Conservation (phyloP, 1,139 yeast genomes). For the Blastobotrys buckinghamii region DNA sequence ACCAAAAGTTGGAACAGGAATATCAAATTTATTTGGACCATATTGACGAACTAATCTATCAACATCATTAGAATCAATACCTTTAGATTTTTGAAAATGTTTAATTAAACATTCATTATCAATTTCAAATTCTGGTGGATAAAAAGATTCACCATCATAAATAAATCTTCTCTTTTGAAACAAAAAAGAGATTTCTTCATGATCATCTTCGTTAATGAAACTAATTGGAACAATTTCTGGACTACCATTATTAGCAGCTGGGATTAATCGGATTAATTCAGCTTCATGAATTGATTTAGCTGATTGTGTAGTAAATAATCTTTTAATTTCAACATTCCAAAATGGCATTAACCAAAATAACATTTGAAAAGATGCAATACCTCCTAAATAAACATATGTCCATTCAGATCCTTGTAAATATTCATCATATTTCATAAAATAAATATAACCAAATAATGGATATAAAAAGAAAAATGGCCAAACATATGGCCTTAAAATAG, state of each 20-base stretch:
- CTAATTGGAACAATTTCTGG: conserved; percentile 69
- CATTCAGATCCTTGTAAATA: conserved; percentile 75
- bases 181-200: conserved; percentile 62
- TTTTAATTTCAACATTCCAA: conserved; percentile 76
- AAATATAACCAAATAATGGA: conserved; percentile 67
- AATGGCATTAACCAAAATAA: conserved; percentile 88
- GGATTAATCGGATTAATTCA: conserved; percentile 63
- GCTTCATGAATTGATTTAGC: conserved; percentile 56
- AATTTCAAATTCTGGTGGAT: conserved; percentile 76
- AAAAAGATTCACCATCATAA: conserved; percentile 55
- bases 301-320: conserved; percentile 56
- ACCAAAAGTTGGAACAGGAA: conserved; percentile 85
- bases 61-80: conserved; percentile 45
- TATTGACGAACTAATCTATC: conserved; percentile 54
- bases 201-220: conserved; percentile 53
- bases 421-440: conserved; percentile 62
- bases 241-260: conserved; percentile 81
- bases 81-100: conserved; percentile 55
- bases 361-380: conserved; percentile 65
- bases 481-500: conserved; percentile 65
- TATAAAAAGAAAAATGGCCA: conserved; percentile 80
- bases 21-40: conserved; percentile 85
- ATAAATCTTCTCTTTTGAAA: conserved; percentile 93
- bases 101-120: conserved; percentile 57
- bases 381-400: conserved; percentile 81